Conservation (phyloP, 805 yeast genomes). For the Starmerella etchellsii region DNA sequence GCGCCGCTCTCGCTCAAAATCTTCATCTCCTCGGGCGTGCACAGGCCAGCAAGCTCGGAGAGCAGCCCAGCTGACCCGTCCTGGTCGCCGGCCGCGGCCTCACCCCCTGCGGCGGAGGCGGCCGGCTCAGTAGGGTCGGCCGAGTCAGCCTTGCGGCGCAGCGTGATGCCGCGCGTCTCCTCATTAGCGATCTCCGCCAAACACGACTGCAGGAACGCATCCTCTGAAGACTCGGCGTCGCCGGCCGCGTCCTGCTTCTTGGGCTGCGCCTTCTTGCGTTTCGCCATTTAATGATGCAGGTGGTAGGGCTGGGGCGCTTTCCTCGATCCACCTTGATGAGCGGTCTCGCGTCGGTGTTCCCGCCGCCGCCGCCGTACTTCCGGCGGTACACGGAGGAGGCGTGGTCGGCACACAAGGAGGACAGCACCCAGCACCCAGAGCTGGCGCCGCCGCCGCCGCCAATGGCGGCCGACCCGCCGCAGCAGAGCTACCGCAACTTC, state of each 20-base stretch:
- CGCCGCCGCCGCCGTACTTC: slow-evolving; percentile 85
- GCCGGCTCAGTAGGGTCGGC: too few species aligned
- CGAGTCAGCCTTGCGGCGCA: background rate
- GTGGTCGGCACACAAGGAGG: slow-evolving; percentile 22
- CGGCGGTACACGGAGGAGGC: slow-evolving; percentile 59
- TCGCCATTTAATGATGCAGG: slow-evolving; percentile 1
- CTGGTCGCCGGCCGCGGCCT: background rate
- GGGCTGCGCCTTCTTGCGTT: slow-evolving; percentile 5
- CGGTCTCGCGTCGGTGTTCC: slow-evolving; percentile 57
- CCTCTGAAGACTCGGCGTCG: background rate
- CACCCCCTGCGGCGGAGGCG: too few species aligned
- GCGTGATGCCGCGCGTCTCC: background rate
- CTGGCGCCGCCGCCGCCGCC: slow-evolving; percentile 25
- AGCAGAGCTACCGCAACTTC: slow-evolving; percentile 61
- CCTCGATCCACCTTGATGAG: background rate
- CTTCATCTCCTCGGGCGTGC: slow-evolving; percentile 5
- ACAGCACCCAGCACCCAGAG: slow-evolving; percentile 6
- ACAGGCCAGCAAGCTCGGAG: slow-evolving; percentile 3
- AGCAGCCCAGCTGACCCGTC: slow-evolving; percentile 3
- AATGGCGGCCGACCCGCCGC: slow-evolving; percentile 24
- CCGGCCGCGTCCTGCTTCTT: slow-evolving; percentile 2
- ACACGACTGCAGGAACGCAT: background rate
- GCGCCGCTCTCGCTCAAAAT: slow-evolving; percentile 13
- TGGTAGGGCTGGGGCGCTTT: too few species aligned
- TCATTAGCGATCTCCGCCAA: background rate